Base-by-base conservation (phyloP, 768 basidiomycete species). In the Tephrocybe sp. region DNA sequence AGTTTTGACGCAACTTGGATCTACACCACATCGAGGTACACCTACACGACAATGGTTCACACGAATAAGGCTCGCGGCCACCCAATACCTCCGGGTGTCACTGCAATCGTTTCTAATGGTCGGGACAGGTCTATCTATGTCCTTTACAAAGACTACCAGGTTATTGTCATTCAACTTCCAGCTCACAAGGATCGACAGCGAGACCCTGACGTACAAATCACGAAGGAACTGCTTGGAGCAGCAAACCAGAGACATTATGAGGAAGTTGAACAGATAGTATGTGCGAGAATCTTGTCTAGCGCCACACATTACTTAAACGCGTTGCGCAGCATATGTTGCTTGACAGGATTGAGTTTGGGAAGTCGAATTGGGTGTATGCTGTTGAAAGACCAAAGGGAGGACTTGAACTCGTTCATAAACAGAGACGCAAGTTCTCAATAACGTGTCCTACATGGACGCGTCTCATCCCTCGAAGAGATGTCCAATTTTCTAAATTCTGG, bases 291-390 rank as follows among this genome's bases (percentile, higher is more conserved):
- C 42, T 43, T 40, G 32, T 38, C 6, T 35, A 30, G 8, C 16
- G 14, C 10, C 17, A 16, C 23, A 22, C 39, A 14, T 13, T 31
- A 20, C 10, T 45, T 50, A 14, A 41, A 53, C 31, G 47, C 40
- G 23, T 39, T 8, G 33, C 54, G 20, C 34, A 69, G 67, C 64
- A 71, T 60, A 55, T 59, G 7, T 56, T 68, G 4, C 53, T 71
- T 3, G 53, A 60, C 19, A 59, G 53, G 14, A 60, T 71, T 14
- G 66, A 68, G 10, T 71, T 74, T 42, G 65, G 64, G 3, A 58
- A 57, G 49, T 63, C 63, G 12, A 74, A 71, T 45, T 73, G 70
- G 69, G 68, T 61, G 2, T 72, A 71, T 52, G 58, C 70, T 2
- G 45, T 67, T 6, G 45, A 49, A n/a, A 51, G 52, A 33, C 35